Conservation (phyloP, 441 rosid species). For the Corymbia citriodora region DNA sequence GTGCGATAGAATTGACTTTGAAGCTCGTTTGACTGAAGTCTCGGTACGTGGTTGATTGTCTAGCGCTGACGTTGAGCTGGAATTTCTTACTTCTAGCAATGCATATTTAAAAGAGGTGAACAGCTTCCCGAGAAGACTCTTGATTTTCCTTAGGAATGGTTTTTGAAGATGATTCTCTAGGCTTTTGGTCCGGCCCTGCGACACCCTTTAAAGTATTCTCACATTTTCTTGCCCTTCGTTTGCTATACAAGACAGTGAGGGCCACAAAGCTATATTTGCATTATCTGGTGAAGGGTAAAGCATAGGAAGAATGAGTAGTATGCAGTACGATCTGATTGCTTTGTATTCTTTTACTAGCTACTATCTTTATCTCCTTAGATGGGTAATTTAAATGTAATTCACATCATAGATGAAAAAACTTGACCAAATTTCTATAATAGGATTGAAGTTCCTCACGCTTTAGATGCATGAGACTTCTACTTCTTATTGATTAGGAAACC, state of each 20-base stretch:
- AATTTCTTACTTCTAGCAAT: neutral
- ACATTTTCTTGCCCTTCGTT: rapidly evolving
- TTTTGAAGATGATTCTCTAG: neutral
- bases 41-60: neutral
- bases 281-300: neutral
- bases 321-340: neutral
- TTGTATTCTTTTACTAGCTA: neutral
- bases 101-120: neutral
- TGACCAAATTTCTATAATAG: neutral
- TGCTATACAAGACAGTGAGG: neutral
- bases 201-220: neutral
- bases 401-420: neutral
- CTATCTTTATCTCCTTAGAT: neutral
- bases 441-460: neutral
- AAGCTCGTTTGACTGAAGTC: neutral
- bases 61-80: neutral
- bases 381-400: neutral
- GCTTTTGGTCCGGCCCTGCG: neutral
- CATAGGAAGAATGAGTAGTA: neutral
- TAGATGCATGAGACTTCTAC: neutral
- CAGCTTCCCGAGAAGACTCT: neutral
- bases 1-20: neutral
- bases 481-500: neutral
- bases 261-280: neutral
- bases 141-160: neutral